A percentile compares a stretch with the other conserved stretches of the same genome.
These are phyloP conservation scores for Epichloe coenophiala DNA, from an alignment of 2,329 filamentous ascomycete species.

Conservation along the genomic window DNA sequence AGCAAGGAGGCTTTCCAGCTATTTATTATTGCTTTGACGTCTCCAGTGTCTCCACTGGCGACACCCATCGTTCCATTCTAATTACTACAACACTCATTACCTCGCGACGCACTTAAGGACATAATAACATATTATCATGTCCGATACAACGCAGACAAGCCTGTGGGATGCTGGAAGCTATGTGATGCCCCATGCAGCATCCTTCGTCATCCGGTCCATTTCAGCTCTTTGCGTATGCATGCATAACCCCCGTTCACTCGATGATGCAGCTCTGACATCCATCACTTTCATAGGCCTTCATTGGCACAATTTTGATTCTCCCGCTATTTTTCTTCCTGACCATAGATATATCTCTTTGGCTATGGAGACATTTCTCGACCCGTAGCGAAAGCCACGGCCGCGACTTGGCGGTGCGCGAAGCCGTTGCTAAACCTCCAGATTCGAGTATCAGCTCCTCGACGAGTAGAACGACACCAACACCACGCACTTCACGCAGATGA, in stretches of 20 bases:
- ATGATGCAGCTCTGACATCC: conserved; percentile 4
- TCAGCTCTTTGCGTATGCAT: conserved; percentile 25
- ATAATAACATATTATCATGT: conserved; percentile 10
- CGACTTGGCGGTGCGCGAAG: neutral
- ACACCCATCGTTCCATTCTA: neutral
- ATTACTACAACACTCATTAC: neutral
- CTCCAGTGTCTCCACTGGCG: neutral
- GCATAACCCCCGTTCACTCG: neutral
- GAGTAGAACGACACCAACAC: conserved; percentile 1
- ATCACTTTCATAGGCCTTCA: conserved; percentile 20
- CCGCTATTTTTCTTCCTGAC: conserved; percentile 34
- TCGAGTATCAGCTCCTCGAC: neutral
- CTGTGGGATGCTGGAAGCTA: conserved; percentile 15
- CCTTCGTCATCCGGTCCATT: conserved; percentile 21
- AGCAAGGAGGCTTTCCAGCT: neutral
- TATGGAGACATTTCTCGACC: conserved; percentile 30
- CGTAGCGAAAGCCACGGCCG: conserved; percentile 4
- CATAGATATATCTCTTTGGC: conserved; percentile 39
- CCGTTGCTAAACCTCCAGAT: neutral
- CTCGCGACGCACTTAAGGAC: neutral
- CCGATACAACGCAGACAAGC: conserved; percentile 10
- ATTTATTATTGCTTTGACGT: neutral
- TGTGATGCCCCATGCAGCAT: conserved; percentile 15
- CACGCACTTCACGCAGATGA: conserved; percentile 4
- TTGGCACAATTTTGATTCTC: conserved; percentile 32